These are phyloP conservation scores for Vitis hybrid DNA, from an alignment of 177 flowering plant species.

Conservation along the genomic window DNA sequence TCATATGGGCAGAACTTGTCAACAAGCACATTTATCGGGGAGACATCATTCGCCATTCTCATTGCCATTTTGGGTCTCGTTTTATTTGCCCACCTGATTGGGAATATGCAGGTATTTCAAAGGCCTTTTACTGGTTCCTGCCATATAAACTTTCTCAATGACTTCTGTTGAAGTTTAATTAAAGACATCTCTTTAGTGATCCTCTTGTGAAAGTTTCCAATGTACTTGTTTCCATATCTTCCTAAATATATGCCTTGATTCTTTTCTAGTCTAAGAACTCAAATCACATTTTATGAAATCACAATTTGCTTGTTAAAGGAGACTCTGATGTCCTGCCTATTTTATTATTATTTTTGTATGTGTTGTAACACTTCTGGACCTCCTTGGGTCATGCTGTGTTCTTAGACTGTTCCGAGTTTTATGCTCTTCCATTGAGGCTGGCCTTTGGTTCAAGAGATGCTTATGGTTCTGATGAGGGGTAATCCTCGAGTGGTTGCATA, in stretches of 20 bases:
- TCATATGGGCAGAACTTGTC: constrained; percentile 81
- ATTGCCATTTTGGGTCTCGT: constrained; percentile 88
- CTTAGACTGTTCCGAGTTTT: too few species aligned
- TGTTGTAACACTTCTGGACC: too few species aligned
- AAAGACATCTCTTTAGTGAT: background rate
- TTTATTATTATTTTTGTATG: too few species aligned
- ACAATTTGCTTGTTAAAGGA: too few species aligned
- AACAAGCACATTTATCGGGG: constrained; percentile 83
- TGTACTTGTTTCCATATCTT: background rate
- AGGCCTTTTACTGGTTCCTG: constrained; percentile 1
- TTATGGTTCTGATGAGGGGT: too few species aligned
- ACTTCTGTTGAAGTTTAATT: background rate
- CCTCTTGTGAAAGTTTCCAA: too few species aligned
- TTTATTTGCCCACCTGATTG: constrained; percentile 86
- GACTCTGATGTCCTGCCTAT: too few species aligned
- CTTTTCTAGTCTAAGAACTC: background rate
- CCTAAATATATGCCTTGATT: background rate
- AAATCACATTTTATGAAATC: too few species aligned
- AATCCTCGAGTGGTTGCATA: too few species aligned
- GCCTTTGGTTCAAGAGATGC: too few species aligned
- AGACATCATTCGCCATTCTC: constrained; percentile 80
- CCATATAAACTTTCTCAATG: background rate
- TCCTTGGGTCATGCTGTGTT: too few species aligned
- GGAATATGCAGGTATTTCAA: constrained; percentile 90
- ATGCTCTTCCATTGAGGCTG: too few species aligned